phyloP scores from a whole-genome alignment of 225 moss, liverwort and hornwort species.

The Thuidium tamariscinum region DNA sequence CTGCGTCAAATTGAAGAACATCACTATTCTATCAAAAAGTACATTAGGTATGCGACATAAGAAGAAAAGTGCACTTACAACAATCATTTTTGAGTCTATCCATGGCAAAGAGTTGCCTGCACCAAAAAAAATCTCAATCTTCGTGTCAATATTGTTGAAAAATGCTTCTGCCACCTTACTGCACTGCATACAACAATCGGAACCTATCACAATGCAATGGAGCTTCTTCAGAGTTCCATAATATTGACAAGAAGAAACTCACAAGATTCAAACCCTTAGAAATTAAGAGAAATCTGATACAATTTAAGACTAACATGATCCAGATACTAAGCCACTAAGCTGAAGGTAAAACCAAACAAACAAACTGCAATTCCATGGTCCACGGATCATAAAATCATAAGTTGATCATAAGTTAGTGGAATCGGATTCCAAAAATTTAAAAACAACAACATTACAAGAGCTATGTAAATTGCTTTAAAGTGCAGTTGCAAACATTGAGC shows the following conservation, averaged over 20 bases:
- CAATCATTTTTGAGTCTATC: conserved; percentile 57
- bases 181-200: neutral
- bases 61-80: conserved; percentile 9
- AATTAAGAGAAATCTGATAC: neutral
- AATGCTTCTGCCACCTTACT: conserved; percentile 43
- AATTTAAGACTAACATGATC: neutral
- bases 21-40: neutral
- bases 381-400: neutral
- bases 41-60: neutral
- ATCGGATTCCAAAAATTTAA: neutral
- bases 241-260: neutral
- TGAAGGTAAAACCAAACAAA: neutral
- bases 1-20: neutral
- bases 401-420: neutral
- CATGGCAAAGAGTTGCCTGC: conserved; percentile 50
- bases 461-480: too few relatives aligned
- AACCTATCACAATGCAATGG: neutral
- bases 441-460: too few relatives aligned
- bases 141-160: conserved; percentile 33
- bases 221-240: neutral
- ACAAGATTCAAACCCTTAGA: neutral
- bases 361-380: neutral
- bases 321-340: neutral
- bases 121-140: conserved; percentile 39
- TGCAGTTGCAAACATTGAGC: too few relatives aligned